phyloP scores from a whole-genome alignment of 306 rosid species.

The Vigna hirtella region DNA sequence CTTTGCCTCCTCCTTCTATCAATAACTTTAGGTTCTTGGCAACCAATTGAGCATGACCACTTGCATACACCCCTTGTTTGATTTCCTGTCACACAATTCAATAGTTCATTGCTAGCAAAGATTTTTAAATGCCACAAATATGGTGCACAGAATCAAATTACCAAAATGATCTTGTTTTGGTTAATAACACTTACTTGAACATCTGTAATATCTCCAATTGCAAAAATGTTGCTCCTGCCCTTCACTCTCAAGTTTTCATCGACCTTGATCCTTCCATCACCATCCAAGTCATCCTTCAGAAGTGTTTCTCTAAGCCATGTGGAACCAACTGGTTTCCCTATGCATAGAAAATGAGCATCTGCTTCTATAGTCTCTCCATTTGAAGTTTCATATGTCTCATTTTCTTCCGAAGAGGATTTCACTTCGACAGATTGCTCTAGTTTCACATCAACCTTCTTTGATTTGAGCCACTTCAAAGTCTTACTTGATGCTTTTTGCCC shows the following conservation, averaged over 20 bases:
- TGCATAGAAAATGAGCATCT: conserved; percentile 74
- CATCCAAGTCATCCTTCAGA: conserved; percentile 55
- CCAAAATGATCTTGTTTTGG: conserved; percentile 6
- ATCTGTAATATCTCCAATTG: conserved; percentile 84
- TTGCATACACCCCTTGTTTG: conserved; percentile 80
- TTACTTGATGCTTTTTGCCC: conserved; percentile 76
- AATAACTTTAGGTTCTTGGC: conserved; percentile 74
- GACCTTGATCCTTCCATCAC: conserved; percentile 66
- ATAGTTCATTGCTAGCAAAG: conserved; percentile 12
- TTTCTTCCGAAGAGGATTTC: conserved; percentile 44
- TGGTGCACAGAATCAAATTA: neutral
- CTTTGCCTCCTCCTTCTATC: conserved; percentile 60
- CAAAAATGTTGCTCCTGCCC: conserved; percentile 71
- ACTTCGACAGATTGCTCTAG: conserved; percentile 65
- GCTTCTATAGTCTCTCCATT: conserved; percentile 66
- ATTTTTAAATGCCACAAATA: too few relatives aligned
- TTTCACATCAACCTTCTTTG: conserved; percentile 74
- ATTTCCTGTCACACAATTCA: conserved; percentile 61
- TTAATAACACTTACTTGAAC: conserved; percentile 61
- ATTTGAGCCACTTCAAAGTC: conserved; percentile 64
- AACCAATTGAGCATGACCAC: conserved; percentile 70
- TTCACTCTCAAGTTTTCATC: conserved; percentile 72
- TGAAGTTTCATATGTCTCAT: conserved; percentile 60
- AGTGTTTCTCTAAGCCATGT: conserved; percentile 70
- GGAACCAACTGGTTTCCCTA: conserved; percentile 62